phyloP scores from a whole-genome alignment of 345 rosid species.

The Populus tremula region DNA sequence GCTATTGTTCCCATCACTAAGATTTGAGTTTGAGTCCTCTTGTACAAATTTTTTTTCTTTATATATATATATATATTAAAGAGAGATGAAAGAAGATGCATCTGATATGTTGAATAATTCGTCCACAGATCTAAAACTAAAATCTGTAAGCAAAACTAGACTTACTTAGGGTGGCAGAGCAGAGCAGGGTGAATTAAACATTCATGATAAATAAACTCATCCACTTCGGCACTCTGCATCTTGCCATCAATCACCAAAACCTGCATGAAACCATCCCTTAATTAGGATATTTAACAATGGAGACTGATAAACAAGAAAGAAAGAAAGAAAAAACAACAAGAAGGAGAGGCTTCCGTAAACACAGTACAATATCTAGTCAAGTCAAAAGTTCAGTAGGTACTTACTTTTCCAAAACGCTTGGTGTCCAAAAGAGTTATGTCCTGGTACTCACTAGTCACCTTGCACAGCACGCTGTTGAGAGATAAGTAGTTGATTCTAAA shows the following conservation, averaged over 20 bases:
- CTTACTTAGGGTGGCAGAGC: slow-evolving; percentile 68
- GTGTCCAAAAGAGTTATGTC: slow-evolving; percentile 87
- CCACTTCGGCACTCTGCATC: slow-evolving; percentile 96
- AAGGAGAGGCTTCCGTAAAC: background rate
- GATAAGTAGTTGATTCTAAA: background rate
- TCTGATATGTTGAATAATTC: too few relatives aligned
- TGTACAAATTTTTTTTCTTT: too few relatives aligned
- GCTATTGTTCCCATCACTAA: too few relatives aligned
- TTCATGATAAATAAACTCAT: slow-evolving; percentile 91
- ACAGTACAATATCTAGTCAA: too few relatives aligned
- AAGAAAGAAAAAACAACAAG: too few relatives aligned
- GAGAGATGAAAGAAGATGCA: too few relatives aligned
- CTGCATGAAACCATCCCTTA: slow-evolving; percentile 29
- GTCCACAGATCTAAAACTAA: too few relatives aligned
- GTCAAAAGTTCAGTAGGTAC: background rate
- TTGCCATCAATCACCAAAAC: slow-evolving; percentile 91
- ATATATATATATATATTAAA: too few relatives aligned
- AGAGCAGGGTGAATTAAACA: slow-evolving; percentile 90
- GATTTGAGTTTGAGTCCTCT: too few relatives aligned
- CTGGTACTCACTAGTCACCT: slow-evolving; percentile 72
- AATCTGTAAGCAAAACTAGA: background rate
- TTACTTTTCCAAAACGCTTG: slow-evolving; percentile 82
- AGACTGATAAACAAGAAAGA: background rate
- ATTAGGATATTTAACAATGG: background rate
- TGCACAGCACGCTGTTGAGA: slow-evolving; percentile 61